Evolutionary conservation across 169 alveolate genomes (phyloP), one percentile per base, ranked within the genome.

Genomic region (Plasmodium yoelii): DNA sequence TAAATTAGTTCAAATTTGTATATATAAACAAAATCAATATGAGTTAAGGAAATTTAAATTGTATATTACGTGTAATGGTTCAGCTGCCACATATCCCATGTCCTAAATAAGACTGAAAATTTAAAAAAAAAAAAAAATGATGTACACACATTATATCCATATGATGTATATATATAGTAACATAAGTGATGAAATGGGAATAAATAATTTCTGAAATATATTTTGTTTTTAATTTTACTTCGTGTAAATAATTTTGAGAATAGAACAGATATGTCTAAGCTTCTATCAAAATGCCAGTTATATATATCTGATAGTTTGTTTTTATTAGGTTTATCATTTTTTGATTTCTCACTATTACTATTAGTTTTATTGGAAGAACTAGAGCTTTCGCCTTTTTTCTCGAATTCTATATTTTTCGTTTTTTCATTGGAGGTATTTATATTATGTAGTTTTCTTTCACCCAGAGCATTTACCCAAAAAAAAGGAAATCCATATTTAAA

Each of bases 71-170:
- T 61, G 82, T 80, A 80, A 71, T 80, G 90, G 24, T 59, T 65
- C 56, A 80, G 34, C 67, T 80, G 90, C 90, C 90, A 80, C 47
- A 80, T 60, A 64, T 80, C 90, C 90, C 90, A 80, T 39, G 67
- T 80, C 74, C 90, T 80, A 80, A 67, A 80, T 80, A 80, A 59
- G 53, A 70, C 90, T 80, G 47, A 59, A 39, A 42, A 80, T 10
- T 44, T 5, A 80, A 80, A 65, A 24, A 47, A 18, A 49, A 19
- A 24, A 44, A 2, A 6, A 64, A 6, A 64, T 13, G 67, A 7
- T 34, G 4, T 34, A 34, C 42, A 34, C 42, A 4, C 42, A 34
- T 4, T 34, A 34, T 34, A 34, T 34, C 4, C 0, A 34, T 28
- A 34, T 13, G 12, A 57, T 57, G 67, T 8, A 19, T 57, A 57